A percentile compares a stretch with the other conserved stretches of the same genome.
phyloP scores from a whole-genome alignment of 495 filamentous ascomycete genomes.

The Tricharina praecox region DNA sequence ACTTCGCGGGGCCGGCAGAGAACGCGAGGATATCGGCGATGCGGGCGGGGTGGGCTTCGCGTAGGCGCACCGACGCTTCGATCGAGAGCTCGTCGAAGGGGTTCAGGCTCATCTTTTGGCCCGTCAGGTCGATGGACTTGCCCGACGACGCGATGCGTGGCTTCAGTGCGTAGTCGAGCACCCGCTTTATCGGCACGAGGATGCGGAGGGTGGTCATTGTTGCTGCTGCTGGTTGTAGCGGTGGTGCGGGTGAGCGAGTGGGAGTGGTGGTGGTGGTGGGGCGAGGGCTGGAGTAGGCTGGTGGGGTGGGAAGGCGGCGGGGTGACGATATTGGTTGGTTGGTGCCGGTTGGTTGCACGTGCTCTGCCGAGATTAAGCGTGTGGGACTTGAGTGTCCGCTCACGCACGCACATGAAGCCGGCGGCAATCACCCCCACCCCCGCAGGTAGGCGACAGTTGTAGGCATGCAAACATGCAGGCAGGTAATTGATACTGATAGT shows the following conservation, averaged over 20 bases:
- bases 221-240: not conserved
- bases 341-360: not conserved
- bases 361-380: constrained; percentile 3
- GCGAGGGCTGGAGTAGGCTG: not conserved
- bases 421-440: no score
- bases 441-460: no score
- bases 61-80: constrained; percentile 86
- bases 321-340: not conserved
- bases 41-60: constrained; percentile 48
- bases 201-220: constrained; percentile 77
- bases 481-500: no score
- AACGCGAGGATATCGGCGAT: constrained; percentile 85
- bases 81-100: constrained; percentile 97
- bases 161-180: constrained; percentile 99
- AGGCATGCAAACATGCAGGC: no score
- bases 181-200: constrained; percentile 88
- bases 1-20: constrained; percentile 72
- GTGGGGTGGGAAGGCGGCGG: not conserved
- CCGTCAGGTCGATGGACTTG: constrained; percentile 77
- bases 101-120: constrained; percentile 95
- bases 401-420: no score
- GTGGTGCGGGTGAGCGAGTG: not conserved
- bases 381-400: constrained; percentile 16
- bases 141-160: constrained; percentile 91
- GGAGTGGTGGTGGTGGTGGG: constrained; percentile 2